These are phyloP conservation scores for Mucor indicus DNA, from an alignment of 371 early-diverging fungal species.

Conservation along the genomic window DNA sequence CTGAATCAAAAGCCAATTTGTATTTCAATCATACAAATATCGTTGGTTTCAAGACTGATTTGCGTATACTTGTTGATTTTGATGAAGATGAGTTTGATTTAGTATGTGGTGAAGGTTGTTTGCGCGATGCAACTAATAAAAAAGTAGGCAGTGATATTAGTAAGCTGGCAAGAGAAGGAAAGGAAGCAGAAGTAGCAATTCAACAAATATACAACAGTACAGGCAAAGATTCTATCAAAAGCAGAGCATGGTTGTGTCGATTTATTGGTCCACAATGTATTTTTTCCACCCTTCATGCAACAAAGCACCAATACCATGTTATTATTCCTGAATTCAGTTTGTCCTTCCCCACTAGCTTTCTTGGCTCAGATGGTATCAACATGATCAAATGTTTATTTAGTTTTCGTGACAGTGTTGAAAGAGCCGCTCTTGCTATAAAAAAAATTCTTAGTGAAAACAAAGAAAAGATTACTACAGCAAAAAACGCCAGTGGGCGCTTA, in stretches of 20 bases:
- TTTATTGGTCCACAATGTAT: neutral
- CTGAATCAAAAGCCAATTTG: neutral
- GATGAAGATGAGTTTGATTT: constrained; percentile 8
- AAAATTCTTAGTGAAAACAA: no score
- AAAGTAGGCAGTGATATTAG: constrained; percentile 1
- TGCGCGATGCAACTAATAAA: neutral
- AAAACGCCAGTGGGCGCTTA: neutral
- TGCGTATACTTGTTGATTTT: constrained; percentile 8
- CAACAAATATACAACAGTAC: neutral
- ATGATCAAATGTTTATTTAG: no score
- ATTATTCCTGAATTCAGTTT: constrained; percentile 4
- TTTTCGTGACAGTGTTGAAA: no score
- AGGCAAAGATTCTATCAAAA: neutral
- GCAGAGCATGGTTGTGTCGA: neutral
- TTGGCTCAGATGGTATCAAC: no score
- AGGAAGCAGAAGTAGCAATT: neutral
- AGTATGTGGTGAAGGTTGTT: constrained; percentile 6
- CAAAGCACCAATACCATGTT: constrained; percentile 1
- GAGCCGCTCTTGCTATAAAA: no score
- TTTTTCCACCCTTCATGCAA: constrained; percentile 2
- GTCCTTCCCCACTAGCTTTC: no score
- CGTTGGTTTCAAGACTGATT: constrained; percentile 5
- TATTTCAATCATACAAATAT: neutral
- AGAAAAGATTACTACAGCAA: no score
- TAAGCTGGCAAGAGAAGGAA: constrained; percentile 10